Conservation (phyloP, 192 early-diverging fungal species). For the Coemansia erecta region DNA sequence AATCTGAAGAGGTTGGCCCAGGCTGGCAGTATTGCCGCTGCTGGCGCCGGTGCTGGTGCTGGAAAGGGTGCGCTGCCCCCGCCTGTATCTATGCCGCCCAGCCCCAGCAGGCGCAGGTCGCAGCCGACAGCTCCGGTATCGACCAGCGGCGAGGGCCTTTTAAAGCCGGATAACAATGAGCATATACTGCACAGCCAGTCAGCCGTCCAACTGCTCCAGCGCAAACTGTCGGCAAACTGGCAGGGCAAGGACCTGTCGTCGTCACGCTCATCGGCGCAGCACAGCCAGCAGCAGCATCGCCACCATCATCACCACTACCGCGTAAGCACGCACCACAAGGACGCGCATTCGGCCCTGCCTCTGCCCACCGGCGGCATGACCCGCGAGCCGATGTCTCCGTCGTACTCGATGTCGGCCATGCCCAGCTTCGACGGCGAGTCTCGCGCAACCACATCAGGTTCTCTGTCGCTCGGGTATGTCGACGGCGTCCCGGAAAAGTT, state of each 20-base stretch:
- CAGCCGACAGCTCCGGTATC: neutral
- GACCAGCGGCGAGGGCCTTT: neutral
- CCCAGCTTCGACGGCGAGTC: neutral
- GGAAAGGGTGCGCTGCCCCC: neutral
- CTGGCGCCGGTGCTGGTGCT: neutral
- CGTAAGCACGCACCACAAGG: neutral
- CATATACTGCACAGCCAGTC: slow-evolving; percentile 1
- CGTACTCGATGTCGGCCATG: neutral
- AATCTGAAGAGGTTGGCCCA: slow-evolving; percentile 1
- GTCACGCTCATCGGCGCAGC: neutral
- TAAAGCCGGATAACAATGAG: neutral
- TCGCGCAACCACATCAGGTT: neutral
- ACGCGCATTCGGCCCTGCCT: slow-evolving; percentile 6
- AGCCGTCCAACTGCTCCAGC: slow-evolving; percentile 16
- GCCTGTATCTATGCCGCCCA: slow-evolving; percentile 8
- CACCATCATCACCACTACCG: neutral
- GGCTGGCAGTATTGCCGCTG: neutral
- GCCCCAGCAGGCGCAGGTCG: neutral
- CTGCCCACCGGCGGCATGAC: slow-evolving; percentile 25
- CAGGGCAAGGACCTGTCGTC: neutral
- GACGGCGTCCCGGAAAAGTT: slow-evolving; percentile 12
- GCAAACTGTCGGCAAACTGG: slow-evolving; percentile 12
- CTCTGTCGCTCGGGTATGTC: neutral
- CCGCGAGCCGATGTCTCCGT: neutral
- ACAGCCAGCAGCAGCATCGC: neutral